A percentile compares a stretch with the other conserved stretches of the same genome.
Conservation (phyloP, 495 filamentous ascomycete species). For the Aspergillus panamensis region DNA sequence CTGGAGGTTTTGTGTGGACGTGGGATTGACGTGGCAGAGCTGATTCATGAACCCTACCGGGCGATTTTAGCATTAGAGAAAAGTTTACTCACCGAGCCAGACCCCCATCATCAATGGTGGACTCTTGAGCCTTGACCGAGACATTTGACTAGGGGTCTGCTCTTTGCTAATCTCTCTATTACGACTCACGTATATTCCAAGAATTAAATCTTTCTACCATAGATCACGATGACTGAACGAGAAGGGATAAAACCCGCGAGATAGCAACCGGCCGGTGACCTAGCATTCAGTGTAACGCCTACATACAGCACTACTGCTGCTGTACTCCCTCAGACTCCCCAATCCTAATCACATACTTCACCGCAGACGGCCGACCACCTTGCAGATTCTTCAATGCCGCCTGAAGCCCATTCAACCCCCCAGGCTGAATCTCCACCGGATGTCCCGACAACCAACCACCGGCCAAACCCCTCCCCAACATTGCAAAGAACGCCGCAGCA, state of each 20-base stretch:
- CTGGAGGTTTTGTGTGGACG: not conserved
- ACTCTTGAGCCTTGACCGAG: not conserved
- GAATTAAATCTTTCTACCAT: not conserved
- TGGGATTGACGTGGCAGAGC: not conserved
- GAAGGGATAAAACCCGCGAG: not conserved
- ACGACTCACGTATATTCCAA: not conserved
- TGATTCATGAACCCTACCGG: not conserved
- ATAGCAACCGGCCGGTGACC: not conserved
- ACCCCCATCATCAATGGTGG: not conserved
- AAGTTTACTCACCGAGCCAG: not conserved
- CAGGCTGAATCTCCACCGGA: not conserved
- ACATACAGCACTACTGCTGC: not conserved
- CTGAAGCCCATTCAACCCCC: not conserved
- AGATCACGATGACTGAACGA: not conserved
- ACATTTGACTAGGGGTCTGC: not conserved
- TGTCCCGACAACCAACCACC: not conserved
- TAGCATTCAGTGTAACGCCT: not conserved
- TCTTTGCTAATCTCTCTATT: not conserved
- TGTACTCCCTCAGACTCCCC: conserved; percentile 16
- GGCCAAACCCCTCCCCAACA: not conserved
- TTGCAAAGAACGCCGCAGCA: conserved; percentile 20
- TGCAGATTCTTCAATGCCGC: conserved; percentile 48
- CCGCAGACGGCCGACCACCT: conserved; percentile 62
- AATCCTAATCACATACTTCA: conserved; percentile 69
- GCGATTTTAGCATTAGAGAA: not conserved